Base-by-base conservation (phyloP, 2,329 filamentous ascomycete genomes). In the Bertia moriformis region DNA sequence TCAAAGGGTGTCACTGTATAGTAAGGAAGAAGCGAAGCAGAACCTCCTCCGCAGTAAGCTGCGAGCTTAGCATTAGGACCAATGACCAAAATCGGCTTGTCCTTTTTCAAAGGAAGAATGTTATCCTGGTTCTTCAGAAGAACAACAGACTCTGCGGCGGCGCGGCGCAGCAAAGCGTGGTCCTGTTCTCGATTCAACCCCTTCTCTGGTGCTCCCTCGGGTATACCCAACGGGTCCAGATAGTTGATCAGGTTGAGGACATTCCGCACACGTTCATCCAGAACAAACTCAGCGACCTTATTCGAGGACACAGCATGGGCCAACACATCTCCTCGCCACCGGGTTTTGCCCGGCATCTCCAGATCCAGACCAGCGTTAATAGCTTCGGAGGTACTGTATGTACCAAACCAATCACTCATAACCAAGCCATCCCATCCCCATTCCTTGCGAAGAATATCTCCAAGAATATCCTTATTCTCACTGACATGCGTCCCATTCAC, bases 51-150 rank as follows among this genome's bases (percentile, higher is more conserved):
- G 15, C 32, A 35, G 32, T 35, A 35, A 7, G 32, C 32, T 7
- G 32, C 32, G 7, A 18, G 10, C 32, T 35, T 35, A 7, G 32
- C 10, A 18, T 35, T 35, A 7, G 32, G 32, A 13, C 32, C 32
- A 35, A 35, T 35, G 15, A 35, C 32, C 10, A 35, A 15, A 35
- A 35, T 35, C 7, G 32, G 17, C 48, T 73, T 76, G 29, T 71
- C 62, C 48, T 74, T 78, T 22, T 68, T 68, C 3, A 81, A 54
- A 1, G 83, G 83, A 1, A 88, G 61, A 0, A 78, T 53, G 13
- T 61, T 62, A 27, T 68, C 67, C 12, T 83, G 69, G 46, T 88
- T 88, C 59, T 86, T 85, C 38, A 87, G 60, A 12, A 88, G 63
- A 1, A 86, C 80, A 5, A 84, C 75, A 3, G 75, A 75, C 51